phyloP scores from a whole-genome alignment of 305 asterid genomes.

The Fraxinus baroniana region DNA sequence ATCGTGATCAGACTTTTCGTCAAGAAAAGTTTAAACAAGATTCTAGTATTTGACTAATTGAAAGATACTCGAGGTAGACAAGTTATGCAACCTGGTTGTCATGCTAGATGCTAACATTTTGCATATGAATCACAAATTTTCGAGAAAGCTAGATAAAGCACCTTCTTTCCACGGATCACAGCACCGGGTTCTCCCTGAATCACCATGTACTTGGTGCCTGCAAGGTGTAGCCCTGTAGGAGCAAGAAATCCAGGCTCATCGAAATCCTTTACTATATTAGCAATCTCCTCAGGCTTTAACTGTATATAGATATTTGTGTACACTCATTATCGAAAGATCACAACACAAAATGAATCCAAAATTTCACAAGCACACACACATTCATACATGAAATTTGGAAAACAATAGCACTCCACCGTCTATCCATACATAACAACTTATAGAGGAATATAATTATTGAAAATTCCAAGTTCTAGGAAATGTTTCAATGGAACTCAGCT shows the following conservation, averaged over 20 bases:
- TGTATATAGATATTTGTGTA: no score
- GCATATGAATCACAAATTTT: no score
- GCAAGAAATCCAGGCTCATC: not conserved
- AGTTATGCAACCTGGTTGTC: no score
- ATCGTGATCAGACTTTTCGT: no score
- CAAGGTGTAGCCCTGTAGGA: not conserved
- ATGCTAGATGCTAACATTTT: no score
- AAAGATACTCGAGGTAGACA: no score
- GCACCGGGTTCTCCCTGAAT: not conserved
- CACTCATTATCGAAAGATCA: not conserved
- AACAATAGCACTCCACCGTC: not conserved
- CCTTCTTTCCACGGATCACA: not conserved
- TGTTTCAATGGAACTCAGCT: not conserved
- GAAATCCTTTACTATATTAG: not conserved
- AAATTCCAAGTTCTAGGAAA: not conserved
- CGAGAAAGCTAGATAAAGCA: not conserved
- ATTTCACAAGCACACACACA: not conserved
- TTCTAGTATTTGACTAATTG: no score
- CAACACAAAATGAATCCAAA: not conserved
- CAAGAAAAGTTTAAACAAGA: no score
- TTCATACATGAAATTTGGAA: no score
- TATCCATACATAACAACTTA: not conserved
- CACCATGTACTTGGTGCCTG: not conserved
- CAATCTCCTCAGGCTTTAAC: not conserved
- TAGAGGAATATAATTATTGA: no score